Percentiles rank a stretch among this genome's conserved stretches.
Evolutionary conservation across 192 early-diverging fungal genomes (phyloP).

Genomic region (Allomyces macrogynus): DNA sequence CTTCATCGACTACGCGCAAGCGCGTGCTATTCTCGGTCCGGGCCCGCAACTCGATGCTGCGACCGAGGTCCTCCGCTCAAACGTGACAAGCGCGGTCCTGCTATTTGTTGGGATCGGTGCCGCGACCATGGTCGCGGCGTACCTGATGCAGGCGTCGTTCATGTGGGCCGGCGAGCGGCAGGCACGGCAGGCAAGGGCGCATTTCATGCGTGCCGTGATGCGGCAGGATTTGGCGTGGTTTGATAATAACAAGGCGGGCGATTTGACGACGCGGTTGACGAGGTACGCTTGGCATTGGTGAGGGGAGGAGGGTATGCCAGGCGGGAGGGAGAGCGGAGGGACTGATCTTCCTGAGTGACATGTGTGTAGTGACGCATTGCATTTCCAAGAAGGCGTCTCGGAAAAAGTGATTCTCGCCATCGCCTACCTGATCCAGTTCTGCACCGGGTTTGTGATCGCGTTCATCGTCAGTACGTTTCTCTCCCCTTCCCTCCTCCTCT

Average conservation of each 20-base stretch:
- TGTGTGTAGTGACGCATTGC: slow-evolving; percentile 55
- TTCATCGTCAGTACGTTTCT: slow-evolving; percentile 23
- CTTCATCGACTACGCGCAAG: slow-evolving; percentile 11
- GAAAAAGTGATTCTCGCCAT: slow-evolving; percentile 62
- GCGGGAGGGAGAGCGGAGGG: too few relatives aligned
- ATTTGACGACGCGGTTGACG: slow-evolving; percentile 58
- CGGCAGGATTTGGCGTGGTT: slow-evolving; percentile 81
- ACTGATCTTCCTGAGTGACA: too few relatives aligned
- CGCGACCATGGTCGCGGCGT: slow-evolving; percentile 29
- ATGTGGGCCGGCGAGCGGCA: slow-evolving; percentile 29
- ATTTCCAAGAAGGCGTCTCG: slow-evolving; percentile 71
- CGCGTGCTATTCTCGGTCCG: background rate
- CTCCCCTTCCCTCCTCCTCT: too few relatives aligned
- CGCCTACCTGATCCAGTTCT: slow-evolving; percentile 37
- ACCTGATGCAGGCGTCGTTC: slow-evolving; percentile 35
- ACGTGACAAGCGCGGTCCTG: slow-evolving; percentile 10
- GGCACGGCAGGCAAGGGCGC: slow-evolving; percentile 46
- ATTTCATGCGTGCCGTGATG: slow-evolving; percentile 55
- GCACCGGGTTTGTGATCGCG: slow-evolving; percentile 53
- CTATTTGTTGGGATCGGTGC: slow-evolving; percentile 36
- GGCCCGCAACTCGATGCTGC: background rate
- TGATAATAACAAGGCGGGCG: slow-evolving; percentile 52
- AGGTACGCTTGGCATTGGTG: slow-evolving; percentile 6
- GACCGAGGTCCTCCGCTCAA: slow-evolving; percentile 2
- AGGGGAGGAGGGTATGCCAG: too few relatives aligned